A percentile compares a stretch with the other conserved stretches of the same genome.
Conservation (phyloP, 2,329 filamentous ascomycete genomes). For the Ophiocordyceps australis region DNA sequence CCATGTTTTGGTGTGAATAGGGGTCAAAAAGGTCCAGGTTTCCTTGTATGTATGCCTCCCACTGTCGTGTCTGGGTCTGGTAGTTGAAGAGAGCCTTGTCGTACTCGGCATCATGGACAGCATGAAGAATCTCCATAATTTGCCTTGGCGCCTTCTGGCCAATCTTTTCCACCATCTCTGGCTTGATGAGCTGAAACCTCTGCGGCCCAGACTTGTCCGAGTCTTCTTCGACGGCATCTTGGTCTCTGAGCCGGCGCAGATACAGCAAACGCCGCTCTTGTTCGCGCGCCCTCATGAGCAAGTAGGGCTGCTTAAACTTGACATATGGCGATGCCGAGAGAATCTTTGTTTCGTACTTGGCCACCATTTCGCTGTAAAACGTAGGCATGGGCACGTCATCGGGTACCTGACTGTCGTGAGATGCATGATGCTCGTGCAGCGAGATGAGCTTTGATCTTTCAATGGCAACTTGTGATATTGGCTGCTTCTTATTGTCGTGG, state of each 20-base stretch:
- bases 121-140: constrained; percentile 83
- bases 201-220: constrained; percentile 46
- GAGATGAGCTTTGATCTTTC: constrained; percentile 12
- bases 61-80: constrained; percentile 82
- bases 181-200: constrained; percentile 78
- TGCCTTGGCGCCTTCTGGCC: constrained; percentile 66
- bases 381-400: constrained; percentile 74
- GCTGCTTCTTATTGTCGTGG: constrained; percentile 7
- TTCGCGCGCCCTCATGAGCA: constrained; percentile 80
- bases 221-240: constrained; percentile 42
- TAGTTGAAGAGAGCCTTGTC: constrained; percentile 91
- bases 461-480: constrained; percentile 4
- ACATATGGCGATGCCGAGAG: constrained; percentile 93
- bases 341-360: constrained; percentile 83
- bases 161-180: constrained; percentile 83
- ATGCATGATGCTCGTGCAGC: constrained; percentile 21
- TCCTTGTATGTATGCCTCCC: constrained; percentile 86
- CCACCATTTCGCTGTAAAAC: constrained; percentile 89
- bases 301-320: constrained; percentile 83
- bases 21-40: constrained; percentile 86
- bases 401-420: constrained; percentile 40
- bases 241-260: constrained; percentile 66
- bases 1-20: constrained; percentile 89
- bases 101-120: constrained; percentile 91
- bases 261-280: constrained; percentile 74